phyloP scores from a whole-genome alignment of 805 yeast genomes.

The Candida cerambycidarum region DNA sequence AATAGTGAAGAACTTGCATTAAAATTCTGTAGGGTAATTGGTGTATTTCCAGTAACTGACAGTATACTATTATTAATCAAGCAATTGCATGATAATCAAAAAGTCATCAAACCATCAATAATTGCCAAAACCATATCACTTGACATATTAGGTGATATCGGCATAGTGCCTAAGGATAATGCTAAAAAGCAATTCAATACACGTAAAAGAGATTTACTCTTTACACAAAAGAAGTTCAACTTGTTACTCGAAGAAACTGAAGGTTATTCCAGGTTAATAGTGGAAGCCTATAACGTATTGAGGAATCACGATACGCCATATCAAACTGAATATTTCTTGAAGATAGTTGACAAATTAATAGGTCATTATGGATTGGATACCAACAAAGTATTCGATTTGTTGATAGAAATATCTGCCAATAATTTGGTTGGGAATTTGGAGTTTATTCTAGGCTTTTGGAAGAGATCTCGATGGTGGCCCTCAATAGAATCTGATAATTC shows the following conservation, averaged over 20 bases:
- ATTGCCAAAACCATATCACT: constrained; percentile 29
- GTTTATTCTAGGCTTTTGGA: constrained; percentile 51
- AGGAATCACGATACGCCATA: constrained; percentile 33
- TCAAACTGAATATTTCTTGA: constrained; percentile 44
- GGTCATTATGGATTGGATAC: constrained; percentile 81
- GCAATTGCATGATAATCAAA: constrained; percentile 22
- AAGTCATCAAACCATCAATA: constrained; percentile 30
- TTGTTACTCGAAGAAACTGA: constrained; percentile 71
- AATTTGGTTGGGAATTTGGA: constrained; percentile 44
- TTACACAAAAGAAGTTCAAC: constrained; percentile 59
- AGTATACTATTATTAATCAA: constrained; percentile 22
- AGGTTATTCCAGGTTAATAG: constrained; percentile 69
- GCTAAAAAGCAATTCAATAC: constrained; percentile 39
- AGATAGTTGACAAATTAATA: constrained; percentile 55
- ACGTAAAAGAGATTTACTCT: constrained; percentile 40
- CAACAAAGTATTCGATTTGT: constrained; percentile 60
- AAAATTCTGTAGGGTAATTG: constrained; percentile 37
- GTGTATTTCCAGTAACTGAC: constrained; percentile 34
- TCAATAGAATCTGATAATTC: constrained; percentile 28
- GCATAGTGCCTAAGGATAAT: constrained; percentile 30
- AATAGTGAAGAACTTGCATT: constrained; percentile 32
- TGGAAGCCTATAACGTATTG: constrained; percentile 46
- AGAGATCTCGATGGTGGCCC: constrained; percentile 71
- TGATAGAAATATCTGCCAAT: constrained; percentile 53
- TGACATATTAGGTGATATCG: constrained; percentile 27